A percentile compares a stretch with the other conserved stretches of the same genome.
phyloP scores from a whole-genome alignment of 345 rosid species.

The Alliaria petiolata region DNA sequence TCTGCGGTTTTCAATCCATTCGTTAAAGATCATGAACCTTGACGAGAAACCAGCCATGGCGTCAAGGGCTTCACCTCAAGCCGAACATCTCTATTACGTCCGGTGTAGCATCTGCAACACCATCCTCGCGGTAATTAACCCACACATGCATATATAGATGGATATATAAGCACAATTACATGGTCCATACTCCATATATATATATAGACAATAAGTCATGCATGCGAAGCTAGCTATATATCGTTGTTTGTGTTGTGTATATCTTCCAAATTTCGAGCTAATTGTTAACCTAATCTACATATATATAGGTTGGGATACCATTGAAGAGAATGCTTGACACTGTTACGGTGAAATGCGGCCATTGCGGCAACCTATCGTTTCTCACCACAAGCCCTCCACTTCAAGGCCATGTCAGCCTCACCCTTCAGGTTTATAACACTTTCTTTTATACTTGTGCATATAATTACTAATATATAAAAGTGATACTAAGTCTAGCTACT shows the following conservation, averaged over 20 bases:
- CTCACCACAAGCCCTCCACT: conserved; percentile 86
- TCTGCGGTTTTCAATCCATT: background rate
- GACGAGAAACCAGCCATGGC: conserved; percentile 73
- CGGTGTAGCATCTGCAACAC: conserved; percentile 99
- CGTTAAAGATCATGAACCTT: conserved; percentile 41
- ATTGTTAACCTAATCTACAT: background rate
- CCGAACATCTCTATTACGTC: conserved; percentile 92
- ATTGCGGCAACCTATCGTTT: conserved; percentile 88
- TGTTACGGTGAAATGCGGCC: conserved; percentile 97
- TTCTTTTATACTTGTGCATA: background rate
- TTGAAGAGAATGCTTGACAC: conserved; percentile 83
- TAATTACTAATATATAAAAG: background rate
- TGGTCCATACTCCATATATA: too few species aligned
- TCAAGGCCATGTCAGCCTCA: conserved; percentile 64
- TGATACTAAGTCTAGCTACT: background rate
- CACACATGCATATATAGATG: background rate
- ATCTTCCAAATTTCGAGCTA: background rate
- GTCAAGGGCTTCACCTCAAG: conserved; percentile 41
- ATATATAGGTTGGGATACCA: conserved; percentile 85
- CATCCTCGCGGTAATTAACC: conserved; percentile 77
- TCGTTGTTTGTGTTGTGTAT: background rate
- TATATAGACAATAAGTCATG: too few species aligned
- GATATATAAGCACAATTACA: background rate
- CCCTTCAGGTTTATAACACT: conserved; percentile 47
- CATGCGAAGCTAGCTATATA: too few species aligned